phyloP scores from a whole-genome alignment of 2,329 filamentous ascomycete genomes.

The Metarhizium robertsii region DNA sequence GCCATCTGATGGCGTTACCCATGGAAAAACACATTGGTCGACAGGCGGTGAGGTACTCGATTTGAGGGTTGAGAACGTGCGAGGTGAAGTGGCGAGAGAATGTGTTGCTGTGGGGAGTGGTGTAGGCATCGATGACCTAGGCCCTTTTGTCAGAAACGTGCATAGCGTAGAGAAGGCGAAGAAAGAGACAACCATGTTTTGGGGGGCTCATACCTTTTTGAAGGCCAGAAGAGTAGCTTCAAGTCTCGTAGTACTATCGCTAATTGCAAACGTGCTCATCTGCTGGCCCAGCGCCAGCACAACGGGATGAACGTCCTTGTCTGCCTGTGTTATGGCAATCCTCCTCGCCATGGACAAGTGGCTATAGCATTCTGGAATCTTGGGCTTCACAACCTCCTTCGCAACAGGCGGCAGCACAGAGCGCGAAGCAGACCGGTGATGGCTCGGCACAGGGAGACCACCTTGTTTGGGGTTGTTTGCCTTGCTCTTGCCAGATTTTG shows the following conservation, averaged over 20 bases:
- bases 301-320: slow-evolving; percentile 76
- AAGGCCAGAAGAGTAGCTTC: slow-evolving; percentile 84
- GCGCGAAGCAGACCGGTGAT: slow-evolving; percentile 24
- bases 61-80: slow-evolving; percentile 86
- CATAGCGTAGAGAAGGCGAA: background rate
- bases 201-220: slow-evolving; percentile 54
- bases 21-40: slow-evolving; percentile 95
- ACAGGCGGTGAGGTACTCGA: slow-evolving; percentile 87
- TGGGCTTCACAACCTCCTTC: slow-evolving; percentile 45
- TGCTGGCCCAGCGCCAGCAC: slow-evolving; percentile 81
- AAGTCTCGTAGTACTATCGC: slow-evolving; percentile 80
- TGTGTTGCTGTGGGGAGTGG: slow-evolving; percentile 74
- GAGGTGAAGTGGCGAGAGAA: slow-evolving; percentile 85
- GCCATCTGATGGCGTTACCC: slow-evolving; percentile 90
- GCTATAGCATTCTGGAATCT: slow-evolving; percentile 65
- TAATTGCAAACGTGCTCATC: slow-evolving; percentile 80
- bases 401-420: slow-evolving; percentile 22
- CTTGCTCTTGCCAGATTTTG: slow-evolving; percentile 34
- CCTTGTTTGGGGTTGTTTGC: slow-evolving; percentile 40
- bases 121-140: slow-evolving; percentile 87
- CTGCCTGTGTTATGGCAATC: slow-evolving; percentile 45
- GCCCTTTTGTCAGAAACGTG: background rate
- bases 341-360: slow-evolving; percentile 64
- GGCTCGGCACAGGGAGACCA: slow-evolving; percentile 22
- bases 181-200: background rate